phyloP scores from a whole-genome alignment of 192 early-diverging fungal species.

The Ambispora gerdemannii region DNA sequence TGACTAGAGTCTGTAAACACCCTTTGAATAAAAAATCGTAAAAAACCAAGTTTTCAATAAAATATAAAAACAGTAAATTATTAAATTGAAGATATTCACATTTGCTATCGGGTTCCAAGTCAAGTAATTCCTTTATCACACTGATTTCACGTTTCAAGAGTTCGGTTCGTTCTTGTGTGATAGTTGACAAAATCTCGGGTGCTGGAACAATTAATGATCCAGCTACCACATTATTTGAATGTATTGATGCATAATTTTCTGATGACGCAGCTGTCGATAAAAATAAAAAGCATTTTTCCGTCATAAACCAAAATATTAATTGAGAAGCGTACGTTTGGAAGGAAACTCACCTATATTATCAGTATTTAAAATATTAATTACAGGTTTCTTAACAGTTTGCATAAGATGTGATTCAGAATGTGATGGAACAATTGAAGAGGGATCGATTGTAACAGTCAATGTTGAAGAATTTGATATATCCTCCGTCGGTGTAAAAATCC shows the following conservation, averaged over 20 bases:
- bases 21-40: conserved; percentile 43
- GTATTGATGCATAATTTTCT: no score
- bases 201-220: not conserved
- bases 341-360: no score
- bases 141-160: conserved; percentile 59
- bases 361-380: no score
- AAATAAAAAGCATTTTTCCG: no score
- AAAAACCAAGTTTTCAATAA: no score
- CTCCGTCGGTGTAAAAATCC: not conserved
- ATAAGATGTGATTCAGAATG: not conserved
- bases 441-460: not conserved
- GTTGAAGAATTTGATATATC: not conserved
- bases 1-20: conserved; percentile 57
- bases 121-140: conserved; percentile 63
- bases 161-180: conserved; percentile 30
- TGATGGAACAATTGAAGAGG: conserved; percentile 6
- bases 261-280: not conserved
- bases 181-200: not conserved
- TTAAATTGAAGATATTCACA: no score
- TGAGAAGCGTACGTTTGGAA: not conserved
- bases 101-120: conserved; percentile 80
- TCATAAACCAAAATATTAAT: no score
- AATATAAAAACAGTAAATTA: no score
- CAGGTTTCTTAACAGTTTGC: no score
- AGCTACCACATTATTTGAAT: no score